Evolutionary conservation across 805 yeast genomes (phyloP).

Genomic region (Candida hungchunana): DNA sequence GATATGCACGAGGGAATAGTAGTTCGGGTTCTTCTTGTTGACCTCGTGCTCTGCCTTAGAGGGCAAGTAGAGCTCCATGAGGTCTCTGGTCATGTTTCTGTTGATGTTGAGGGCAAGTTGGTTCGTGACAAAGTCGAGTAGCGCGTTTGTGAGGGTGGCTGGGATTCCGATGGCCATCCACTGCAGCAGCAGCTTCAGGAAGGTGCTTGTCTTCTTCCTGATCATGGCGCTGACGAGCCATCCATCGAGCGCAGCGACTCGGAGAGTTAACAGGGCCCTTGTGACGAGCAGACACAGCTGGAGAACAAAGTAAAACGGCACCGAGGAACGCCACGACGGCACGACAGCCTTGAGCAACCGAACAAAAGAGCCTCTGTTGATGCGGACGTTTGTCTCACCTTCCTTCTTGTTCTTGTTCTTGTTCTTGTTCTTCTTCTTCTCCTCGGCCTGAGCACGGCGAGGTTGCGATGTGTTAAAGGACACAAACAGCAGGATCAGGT

Average conservation of each 20-base stretch:
- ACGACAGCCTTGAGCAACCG: conserved; percentile 17
- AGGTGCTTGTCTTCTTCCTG: conserved; percentile 59
- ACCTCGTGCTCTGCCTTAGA: conserved; percentile 34
- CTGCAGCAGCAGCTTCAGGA: conserved; percentile 54
- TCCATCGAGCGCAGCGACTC: conserved; percentile 86
- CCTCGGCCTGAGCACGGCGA: conserved; percentile 5
- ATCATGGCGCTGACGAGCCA: conserved; percentile 76
- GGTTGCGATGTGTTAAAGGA: conserved; percentile 23
- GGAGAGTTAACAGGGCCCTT: conserved; percentile 71
- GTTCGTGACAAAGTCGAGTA: conserved; percentile 57
- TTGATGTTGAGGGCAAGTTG: conserved; percentile 58
- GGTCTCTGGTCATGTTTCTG: conserved; percentile 54
- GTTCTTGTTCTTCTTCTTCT: background rate
- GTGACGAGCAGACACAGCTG: conserved; percentile 46
- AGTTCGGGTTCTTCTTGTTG: conserved; percentile 51
- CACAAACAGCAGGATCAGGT: conserved; percentile 22
- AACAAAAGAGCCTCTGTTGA: conserved; percentile 14
- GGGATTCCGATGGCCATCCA: conserved; percentile 91
- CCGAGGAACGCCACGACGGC: conserved; percentile 24
- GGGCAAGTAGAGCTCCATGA: conserved; percentile 71
- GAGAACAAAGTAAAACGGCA: conserved; percentile 20
- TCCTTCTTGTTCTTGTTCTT: conserved; percentile 1
- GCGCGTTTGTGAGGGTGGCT: conserved; percentile 72
- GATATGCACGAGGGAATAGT: conserved; percentile 66
- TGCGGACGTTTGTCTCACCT: conserved; percentile 1